phyloP scores from a whole-genome alignment of 257 asterid genomes.

The Capsicum pubescens region DNA sequence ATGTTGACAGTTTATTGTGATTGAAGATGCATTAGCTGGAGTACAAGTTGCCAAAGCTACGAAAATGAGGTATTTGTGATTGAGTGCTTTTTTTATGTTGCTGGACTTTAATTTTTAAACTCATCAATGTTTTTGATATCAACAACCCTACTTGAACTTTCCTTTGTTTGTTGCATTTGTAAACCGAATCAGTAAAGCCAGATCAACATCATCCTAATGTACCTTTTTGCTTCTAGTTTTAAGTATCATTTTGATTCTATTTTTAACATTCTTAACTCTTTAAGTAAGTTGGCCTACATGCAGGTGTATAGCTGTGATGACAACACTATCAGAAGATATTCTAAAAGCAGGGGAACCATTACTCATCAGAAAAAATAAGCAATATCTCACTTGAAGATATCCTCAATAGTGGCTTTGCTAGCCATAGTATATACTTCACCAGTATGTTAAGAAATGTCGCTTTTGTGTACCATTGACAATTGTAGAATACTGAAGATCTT shows the following conservation, averaged over 20 bases:
- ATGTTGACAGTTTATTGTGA: slow-evolving; percentile 78
- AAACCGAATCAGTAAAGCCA: slow-evolving; percentile 13
- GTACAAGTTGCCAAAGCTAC: slow-evolving; percentile 98
- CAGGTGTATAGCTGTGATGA: slow-evolving; percentile 98
- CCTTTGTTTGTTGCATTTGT: background rate
- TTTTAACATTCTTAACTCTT: slow-evolving; percentile 10
- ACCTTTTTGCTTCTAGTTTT: slow-evolving; percentile 23
- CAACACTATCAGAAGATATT: slow-evolving; percentile 74
- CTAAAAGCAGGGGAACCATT: slow-evolving; percentile 74
- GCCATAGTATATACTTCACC: slow-evolving; percentile 82
- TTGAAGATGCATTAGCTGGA: slow-evolving; percentile 98
- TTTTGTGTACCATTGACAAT: slow-evolving; percentile 46
- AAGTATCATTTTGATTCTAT: slow-evolving; percentile 29
- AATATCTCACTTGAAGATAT: slow-evolving; percentile 80
- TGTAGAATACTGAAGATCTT: slow-evolving; percentile 49
- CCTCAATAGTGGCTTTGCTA: slow-evolving; percentile 84
- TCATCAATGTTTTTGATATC: slow-evolving; percentile 22
- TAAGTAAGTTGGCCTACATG: slow-evolving; percentile 35
- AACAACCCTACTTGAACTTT: background rate
- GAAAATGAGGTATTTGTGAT: slow-evolving; percentile 69
- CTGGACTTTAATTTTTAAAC: slow-evolving; percentile 22
- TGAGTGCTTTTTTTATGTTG: slow-evolving; percentile 28
- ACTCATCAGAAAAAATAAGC: slow-evolving; percentile 83
- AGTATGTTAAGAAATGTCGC: slow-evolving; percentile 40
- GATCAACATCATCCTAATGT: background rate